phyloP scores from a whole-genome alignment of 1,284 basidiomycete genomes.

The Thecaphora thlaspeos region DNA sequence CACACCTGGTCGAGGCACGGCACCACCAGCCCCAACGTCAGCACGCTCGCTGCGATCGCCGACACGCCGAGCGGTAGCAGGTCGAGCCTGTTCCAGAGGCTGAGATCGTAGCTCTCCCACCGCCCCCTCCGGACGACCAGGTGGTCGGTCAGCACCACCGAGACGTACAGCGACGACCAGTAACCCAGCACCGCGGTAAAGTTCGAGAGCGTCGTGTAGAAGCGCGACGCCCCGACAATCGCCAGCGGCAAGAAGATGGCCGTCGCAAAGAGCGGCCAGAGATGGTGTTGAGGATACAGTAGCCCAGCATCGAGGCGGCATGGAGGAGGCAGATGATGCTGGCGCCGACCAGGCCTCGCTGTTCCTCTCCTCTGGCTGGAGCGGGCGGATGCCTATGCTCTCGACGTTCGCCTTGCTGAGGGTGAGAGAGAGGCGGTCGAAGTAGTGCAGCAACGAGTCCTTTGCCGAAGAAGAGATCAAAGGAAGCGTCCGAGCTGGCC shows the following conservation, averaged over 20 bases:
- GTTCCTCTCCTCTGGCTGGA: conserved; percentile 21
- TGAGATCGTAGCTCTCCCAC: conserved; percentile 63
- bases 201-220: conserved; percentile 65
- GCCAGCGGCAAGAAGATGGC: conserved; percentile 70
- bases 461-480: neutral
- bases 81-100: conserved; percentile 63
- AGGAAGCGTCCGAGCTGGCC: no score
- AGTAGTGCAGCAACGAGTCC: conserved; percentile 5
- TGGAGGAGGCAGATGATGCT: conserved; percentile 45
- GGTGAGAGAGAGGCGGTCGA: conserved; percentile 15
- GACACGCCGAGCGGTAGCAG: conserved; percentile 66
- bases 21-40: conserved; percentile 50
- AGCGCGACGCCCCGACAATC: conserved; percentile 67
- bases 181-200: conserved; percentile 66
- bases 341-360: conserved; percentile 60
- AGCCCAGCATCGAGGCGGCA: no score
- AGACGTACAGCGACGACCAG: conserved; percentile 67
- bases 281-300: conserved; percentile 48
- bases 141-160: conserved; percentile 66
- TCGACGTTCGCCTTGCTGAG: conserved; percentile 28
- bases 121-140: conserved; percentile 64
- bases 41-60: conserved; percentile 50
- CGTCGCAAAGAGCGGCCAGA: conserved; percentile 75
- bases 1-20: conserved; percentile 56
- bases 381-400: conserved; percentile 36